Evolutionary conservation across 371 early-diverging fungal species (phyloP).

Genomic region (Chytridiales sp.): DNA sequence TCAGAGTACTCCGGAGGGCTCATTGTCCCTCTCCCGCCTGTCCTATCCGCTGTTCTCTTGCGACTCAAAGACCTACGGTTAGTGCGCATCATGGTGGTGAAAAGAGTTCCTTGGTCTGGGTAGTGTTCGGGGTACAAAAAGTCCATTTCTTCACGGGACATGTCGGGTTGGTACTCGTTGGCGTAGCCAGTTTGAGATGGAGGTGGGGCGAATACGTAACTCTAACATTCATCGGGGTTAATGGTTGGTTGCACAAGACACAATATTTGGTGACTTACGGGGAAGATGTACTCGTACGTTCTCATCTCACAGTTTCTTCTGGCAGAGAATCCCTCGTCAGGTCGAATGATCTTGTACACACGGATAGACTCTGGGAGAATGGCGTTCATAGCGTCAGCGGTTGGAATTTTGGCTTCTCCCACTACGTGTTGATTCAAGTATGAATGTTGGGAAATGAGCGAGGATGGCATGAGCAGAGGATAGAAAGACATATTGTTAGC

Average conservation of each 20-base stretch:
- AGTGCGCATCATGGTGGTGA: constrained; percentile 38
- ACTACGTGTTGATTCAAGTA: no score
- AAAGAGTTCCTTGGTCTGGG: constrained; percentile 21
- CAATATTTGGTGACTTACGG: constrained; percentile 23
- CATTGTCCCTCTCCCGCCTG: no score
- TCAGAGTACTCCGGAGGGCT: no score
- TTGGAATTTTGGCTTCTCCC: constrained; percentile 12
- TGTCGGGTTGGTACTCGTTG: constrained; percentile 20
- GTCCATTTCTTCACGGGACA: constrained; percentile 34
- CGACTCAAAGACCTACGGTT: constrained; percentile 23
- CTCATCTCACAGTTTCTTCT: constrained; percentile 39
- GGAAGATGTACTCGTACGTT: constrained; percentile 43
- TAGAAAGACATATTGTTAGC: no score
- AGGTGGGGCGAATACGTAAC: constrained; percentile 43
- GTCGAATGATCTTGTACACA: constrained; percentile 30
- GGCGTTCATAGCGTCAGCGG: constrained; percentile 24
- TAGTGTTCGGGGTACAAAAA: constrained; percentile 21
- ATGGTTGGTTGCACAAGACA: not conserved
- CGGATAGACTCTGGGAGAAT: constrained; percentile 34
- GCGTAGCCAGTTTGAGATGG: constrained; percentile 41
- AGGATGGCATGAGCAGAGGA: no score
- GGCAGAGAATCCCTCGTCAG: constrained; percentile 38
- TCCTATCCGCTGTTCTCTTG: no score
- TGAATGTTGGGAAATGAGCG: no score
- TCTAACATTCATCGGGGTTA: constrained; percentile 13